A percentile compares a stretch with the other conserved stretches of the same genome.
Evolutionary conservation across 768 basidiomycete species (phyloP).

Genomic region (Calocera viscosa): DNA sequence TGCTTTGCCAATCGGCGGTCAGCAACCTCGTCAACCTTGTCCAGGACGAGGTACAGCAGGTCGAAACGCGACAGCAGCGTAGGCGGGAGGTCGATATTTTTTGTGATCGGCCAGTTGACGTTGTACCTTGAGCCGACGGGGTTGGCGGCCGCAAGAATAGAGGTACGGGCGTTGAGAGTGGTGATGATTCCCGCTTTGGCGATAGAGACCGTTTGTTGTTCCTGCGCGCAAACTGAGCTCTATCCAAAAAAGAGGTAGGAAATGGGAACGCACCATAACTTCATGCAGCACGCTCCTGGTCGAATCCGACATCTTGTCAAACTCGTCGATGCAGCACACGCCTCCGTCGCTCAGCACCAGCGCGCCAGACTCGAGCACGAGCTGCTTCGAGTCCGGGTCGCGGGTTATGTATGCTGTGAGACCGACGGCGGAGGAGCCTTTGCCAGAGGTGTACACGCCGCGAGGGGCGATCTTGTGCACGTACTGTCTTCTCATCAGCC

Average conservation of each 20-base stretch:
- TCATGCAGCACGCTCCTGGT: conserved; percentile 38
- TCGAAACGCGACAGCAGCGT: conserved; percentile 98
- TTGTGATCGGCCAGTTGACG: conserved; percentile 77
- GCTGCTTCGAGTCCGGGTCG: conserved; percentile 95
- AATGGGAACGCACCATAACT: conserved; percentile 39
- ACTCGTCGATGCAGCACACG: conserved; percentile 97
- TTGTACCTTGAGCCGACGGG: conserved; percentile 95
- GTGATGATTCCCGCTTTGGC: conserved; percentile 44
- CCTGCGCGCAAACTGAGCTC: conserved; percentile 32
- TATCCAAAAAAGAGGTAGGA: neutral
- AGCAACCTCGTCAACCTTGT: conserved; percentile 78
- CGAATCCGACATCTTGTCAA: conserved; percentile 44
- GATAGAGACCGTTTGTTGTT: conserved; percentile 43
- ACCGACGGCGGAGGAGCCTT: conserved; percentile 97
- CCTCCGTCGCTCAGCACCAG: conserved; percentile 91
- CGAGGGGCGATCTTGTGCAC: conserved; percentile 98
- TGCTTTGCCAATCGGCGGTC: conserved; percentile 86
- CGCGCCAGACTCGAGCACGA: conserved; percentile 93
- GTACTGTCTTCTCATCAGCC: conserved; percentile 43
- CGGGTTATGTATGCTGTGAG: conserved; percentile 96
- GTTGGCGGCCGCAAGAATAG: conserved; percentile 81
- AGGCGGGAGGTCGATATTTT: conserved; percentile 94
- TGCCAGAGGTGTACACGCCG: conserved; percentile 94
- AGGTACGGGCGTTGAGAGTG: conserved; percentile 39
- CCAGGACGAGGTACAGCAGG: conserved; percentile 86